Conservation (phyloP, 2,329 filamentous ascomycete species). For the Tolypocladium pustulatum region DNA sequence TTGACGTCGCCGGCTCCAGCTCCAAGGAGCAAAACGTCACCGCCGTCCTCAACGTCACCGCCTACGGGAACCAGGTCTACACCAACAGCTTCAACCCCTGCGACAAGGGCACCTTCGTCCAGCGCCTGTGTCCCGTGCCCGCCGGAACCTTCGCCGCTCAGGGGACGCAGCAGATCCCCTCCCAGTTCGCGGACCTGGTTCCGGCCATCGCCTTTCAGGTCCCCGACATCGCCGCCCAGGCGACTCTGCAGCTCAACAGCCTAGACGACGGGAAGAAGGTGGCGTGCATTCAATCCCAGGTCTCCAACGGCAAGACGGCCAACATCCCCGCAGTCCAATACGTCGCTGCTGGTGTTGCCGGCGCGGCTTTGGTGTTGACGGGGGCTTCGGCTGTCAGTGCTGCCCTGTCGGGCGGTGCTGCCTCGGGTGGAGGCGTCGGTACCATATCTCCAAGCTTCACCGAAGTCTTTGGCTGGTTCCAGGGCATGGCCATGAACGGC, state of each 20-base stretch:
- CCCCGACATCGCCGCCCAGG: slow-evolving; percentile 80
- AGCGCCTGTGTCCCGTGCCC: slow-evolving; percentile 77
- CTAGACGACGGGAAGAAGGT: slow-evolving; percentile 50
- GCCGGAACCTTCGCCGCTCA: slow-evolving; percentile 61
- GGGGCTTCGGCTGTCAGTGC: slow-evolving; percentile 60
- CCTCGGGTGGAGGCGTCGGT: slow-evolving; percentile 42
- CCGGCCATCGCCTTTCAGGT: slow-evolving; percentile 83
- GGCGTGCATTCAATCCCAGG: slow-evolving; percentile 71
- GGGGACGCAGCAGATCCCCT: slow-evolving; percentile 62
- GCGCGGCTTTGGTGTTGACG: slow-evolving; percentile 66
- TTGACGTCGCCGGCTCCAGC: slow-evolving; percentile 75
- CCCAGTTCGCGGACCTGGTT: slow-evolving; percentile 61
- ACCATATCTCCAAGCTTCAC: slow-evolving; percentile 73
- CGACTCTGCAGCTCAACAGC: slow-evolving; percentile 63
- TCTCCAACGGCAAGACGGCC: slow-evolving; percentile 81
- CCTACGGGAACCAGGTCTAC: slow-evolving; percentile 78
- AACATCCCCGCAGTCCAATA: slow-evolving; percentile 69
- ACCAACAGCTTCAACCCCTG: slow-evolving; percentile 77
- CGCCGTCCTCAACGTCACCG: slow-evolving; percentile 63
- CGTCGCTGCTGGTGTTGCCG: slow-evolving; percentile 73
- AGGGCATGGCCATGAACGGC: slow-evolving; percentile 87
- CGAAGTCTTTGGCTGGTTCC: slow-evolving; percentile 82
- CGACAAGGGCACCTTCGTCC: slow-evolving; percentile 51
- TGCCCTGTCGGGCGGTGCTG: slow-evolving; percentile 37
- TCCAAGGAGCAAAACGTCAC: slow-evolving; percentile 66